Base-by-base conservation (phyloP, 176 grass and related monocot species). In the Areca catechu region DNA sequence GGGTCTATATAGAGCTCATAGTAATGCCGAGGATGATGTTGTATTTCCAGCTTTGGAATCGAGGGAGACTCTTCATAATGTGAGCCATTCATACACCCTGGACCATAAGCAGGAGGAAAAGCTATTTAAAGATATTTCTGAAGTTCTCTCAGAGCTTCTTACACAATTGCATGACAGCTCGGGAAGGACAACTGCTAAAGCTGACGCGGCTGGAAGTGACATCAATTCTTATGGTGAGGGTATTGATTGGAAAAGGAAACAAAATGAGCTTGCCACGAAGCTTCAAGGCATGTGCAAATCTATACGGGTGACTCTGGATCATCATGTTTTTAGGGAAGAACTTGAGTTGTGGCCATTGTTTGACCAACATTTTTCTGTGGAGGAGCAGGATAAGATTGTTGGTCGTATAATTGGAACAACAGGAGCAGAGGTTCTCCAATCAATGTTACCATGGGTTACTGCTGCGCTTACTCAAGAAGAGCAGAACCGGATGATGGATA, bases 31-130 rank as follows among this genome's bases (percentile, higher is more conserved):
- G 70, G 90, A 95, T 78, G 74, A 83, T 34, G 89, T 83, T 25
- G 85, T 95, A 50, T 95, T 95, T 60, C 90, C 90, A 73, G 90
- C 90, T 67, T 75, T 95, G 66, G 90, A 95, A 81, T 95, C 85
- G 0, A 95, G 82, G 72, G 90, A 89, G 56, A 37, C 79, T 23
- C 71, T 95, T 53, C 85, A 86, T 60, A 95, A 95, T 73, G 90
- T 95, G 17, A 95, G 90, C 51, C 82, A 89, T 64, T 95, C 90
- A 1, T 95, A 95, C 56, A 86, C 82, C 59, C 73, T 95, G 60
- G 90, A 95, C 71, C 90, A 95, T 72, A 95, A 89, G 67, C 82
- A 89, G 58, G 90, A 89, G 66, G 90, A 95, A 77, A 49, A 83
- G 37, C 59, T 95, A 77, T 95, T 95, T 72, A 53, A 72, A 76